phyloP scores from a whole-genome alignment of 352 stramenopile species.

The Phytophthora uliginosa region DNA sequence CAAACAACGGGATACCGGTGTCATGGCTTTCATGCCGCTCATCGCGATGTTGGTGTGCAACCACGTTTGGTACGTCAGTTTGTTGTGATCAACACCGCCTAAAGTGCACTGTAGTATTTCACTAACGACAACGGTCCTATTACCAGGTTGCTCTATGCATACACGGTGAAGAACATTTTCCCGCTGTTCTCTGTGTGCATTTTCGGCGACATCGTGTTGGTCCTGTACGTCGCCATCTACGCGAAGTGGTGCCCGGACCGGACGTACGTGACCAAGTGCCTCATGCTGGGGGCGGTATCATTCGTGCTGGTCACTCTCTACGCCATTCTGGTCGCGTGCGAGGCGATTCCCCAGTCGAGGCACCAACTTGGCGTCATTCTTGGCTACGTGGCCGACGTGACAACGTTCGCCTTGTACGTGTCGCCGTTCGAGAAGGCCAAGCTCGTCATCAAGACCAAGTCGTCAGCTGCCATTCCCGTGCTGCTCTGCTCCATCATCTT shows the following conservation, averaged over 20 bases:
- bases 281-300: slow-evolving; percentile 1
- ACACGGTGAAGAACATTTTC: slow-evolving; percentile 38
- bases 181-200: slow-evolving; percentile 35
- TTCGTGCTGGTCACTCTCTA: slow-evolving; percentile 32
- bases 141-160: slow-evolving; percentile 39
- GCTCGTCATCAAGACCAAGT: slow-evolving; percentile 37
- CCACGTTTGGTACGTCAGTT: slow-evolving; percentile 39
- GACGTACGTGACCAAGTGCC: slow-evolving; percentile 23
- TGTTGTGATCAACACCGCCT: not conserved
- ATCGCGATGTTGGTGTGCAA: slow-evolving; percentile 35
- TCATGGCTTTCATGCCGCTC: slow-evolving; percentile 36
- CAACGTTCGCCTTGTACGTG: slow-evolving; percentile 37
- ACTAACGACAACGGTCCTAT: not conserved
- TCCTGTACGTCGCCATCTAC: slow-evolving; percentile 34
- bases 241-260: slow-evolving; percentile 31
- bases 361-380: slow-evolving; percentile 24
- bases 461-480: slow-evolving; percentile 53
- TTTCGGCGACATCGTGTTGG: slow-evolving; percentile 32
- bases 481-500: slow-evolving; percentile 56
- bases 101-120: not conserved
- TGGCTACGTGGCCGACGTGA: slow-evolving; percentile 30
- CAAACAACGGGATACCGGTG: slow-evolving; percentile 23
- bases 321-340: slow-evolving; percentile 23
- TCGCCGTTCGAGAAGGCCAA: slow-evolving; percentile 44
- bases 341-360: slow-evolving; percentile 31